Base-by-base conservation (phyloP, 1,139 yeast species). In the Diutina ranongensis region DNA sequence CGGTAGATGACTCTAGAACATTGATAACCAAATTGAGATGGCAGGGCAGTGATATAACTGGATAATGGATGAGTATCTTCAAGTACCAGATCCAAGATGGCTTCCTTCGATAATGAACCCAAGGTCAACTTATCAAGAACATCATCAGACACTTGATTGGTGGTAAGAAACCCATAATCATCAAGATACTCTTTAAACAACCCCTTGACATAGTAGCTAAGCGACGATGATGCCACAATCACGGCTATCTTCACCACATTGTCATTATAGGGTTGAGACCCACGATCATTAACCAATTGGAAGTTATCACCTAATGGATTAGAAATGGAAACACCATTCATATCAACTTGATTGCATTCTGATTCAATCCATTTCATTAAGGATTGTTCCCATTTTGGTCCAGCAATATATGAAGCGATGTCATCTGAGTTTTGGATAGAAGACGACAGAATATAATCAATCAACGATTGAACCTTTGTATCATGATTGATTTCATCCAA, bases 251-350 rank as follows among this genome's bases (percentile, higher is more conserved):
- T 22, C 16, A 19, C 15, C n/a, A 20, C 40, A 13, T 10, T 12
- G 8, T 35, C 40, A n/a, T n/a, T 15, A 13, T 35, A 22, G 10
- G 4, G 8, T 4, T 7, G 5, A 12, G 25, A 3, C 13, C 40
- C 40, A 13, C n/a, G 20, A 2, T 21, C 15, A 18, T 27, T 19
- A 7, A 25, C 28, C 7, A 76, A 53, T 49, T 64, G 67, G 1
- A 69, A 58, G 45, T 67, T 69, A 22, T 64, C 62, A 16, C 63
- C 70, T 44, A 77, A 54, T 1, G 77, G 67, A 51, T 74, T 75
- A 0, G 77, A 70, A 25, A 76, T 56, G 0, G 80, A 57, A 25
- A 76, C 51, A 1, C 45, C 28, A 4, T 40, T 36, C 22, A 50
- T 46, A 35, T 50, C 50, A 9, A 50, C 44, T 3, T 34, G 18